These are phyloP conservation scores for Piper betle DNA, from an alignment of 164 flowering plant genomes.

Conservation along the genomic window DNA sequence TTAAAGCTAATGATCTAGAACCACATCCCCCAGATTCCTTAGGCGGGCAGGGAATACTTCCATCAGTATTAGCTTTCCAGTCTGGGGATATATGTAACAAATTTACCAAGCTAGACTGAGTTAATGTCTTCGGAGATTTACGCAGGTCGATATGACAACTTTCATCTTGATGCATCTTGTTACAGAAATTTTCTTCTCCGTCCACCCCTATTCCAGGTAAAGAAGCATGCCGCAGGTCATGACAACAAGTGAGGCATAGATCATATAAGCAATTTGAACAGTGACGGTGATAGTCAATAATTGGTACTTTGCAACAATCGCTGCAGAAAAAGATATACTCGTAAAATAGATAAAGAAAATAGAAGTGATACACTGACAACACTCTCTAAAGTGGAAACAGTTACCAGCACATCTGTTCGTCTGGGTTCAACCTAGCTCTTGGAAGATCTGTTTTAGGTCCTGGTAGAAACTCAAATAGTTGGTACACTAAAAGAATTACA, in stretches of 20 bases:
- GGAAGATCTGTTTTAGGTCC: slow-evolving; percentile 55
- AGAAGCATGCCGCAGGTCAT: slow-evolving; percentile 57
- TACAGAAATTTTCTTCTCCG: slow-evolving; percentile 11
- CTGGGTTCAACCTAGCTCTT: slow-evolving; percentile 61
- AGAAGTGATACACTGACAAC: neutral
- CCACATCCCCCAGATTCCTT: slow-evolving; percentile 79
- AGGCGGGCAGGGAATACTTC: slow-evolving; percentile 80
- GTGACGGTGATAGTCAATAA: slow-evolving; percentile 87
- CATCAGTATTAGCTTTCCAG: slow-evolving; percentile 68
- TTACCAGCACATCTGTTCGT: slow-evolving; percentile 99
- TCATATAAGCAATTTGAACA: slow-evolving; percentile 78
- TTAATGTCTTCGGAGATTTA: slow-evolving; percentile 7
- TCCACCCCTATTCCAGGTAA: slow-evolving; percentile 9
- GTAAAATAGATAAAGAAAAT: neutral
- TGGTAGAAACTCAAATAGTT: slow-evolving; percentile 17
- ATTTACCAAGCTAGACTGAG: slow-evolving; percentile 3
- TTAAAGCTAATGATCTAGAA: slow-evolving; percentile 34
- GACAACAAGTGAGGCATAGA: slow-evolving; percentile 76
- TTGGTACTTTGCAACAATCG: slow-evolving; percentile 72
- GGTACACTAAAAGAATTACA: neutral
- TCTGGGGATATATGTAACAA: slow-evolving; percentile 29
- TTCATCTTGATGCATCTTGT: slow-evolving; percentile 20
- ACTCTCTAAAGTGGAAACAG: neutral
- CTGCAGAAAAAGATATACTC: slow-evolving; percentile 24
- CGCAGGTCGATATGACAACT: slow-evolving; percentile 11